Evolutionary conservation across 2,329 filamentous ascomycete genomes (phyloP), one percentile per base, ranked within the genome.

Genomic region (Curvularia spicifera): DNA sequence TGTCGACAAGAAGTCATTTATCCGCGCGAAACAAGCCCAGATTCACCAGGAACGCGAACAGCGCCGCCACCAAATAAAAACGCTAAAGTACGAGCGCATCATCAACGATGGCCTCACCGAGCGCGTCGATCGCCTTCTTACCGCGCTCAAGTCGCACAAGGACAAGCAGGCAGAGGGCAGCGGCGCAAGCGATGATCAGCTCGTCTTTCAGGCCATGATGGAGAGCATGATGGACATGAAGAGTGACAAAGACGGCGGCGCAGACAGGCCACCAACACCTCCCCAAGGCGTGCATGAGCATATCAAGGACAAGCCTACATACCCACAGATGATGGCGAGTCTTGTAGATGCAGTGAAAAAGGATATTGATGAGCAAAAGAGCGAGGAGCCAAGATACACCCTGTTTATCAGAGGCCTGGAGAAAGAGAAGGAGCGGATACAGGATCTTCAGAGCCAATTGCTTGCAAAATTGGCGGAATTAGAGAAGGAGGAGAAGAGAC

Each of bases 281-380:
- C 93, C 93, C 1, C 89, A 88, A 65, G 93, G 91, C 46, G 89
- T 97, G 28, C 89, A 96, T 72, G 83, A 84, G 42, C 84, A 91
- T 53, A 87, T 89, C 67, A 86, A 90, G 75, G 87, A 88, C 71
- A 87, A 91, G 68, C 91, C 91, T 0, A 90, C 89, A 13, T 99
- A 97, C 74, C 95, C 92, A 39, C 92, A 96, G 82, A 99, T 99
- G 95, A 93, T 99, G 90, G 91, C 91, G n/a, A 87, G 89, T n/a
- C 79, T 99, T 69, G 85, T 98, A 20, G 95, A 99, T 71, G 91
- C 96, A 78, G 93, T 98, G 42, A 97, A 97, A 78, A 87, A 91
- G 65, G 87, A 90, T 50, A 83, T 97, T 35, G 91, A 93, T 55
- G 90, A 93, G 73, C 73, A 76, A 20, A 90, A 90, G 77, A 87